phyloP scores from a whole-genome alignment of 768 basidiomycete genomes.

The Suillus lakei region DNA sequence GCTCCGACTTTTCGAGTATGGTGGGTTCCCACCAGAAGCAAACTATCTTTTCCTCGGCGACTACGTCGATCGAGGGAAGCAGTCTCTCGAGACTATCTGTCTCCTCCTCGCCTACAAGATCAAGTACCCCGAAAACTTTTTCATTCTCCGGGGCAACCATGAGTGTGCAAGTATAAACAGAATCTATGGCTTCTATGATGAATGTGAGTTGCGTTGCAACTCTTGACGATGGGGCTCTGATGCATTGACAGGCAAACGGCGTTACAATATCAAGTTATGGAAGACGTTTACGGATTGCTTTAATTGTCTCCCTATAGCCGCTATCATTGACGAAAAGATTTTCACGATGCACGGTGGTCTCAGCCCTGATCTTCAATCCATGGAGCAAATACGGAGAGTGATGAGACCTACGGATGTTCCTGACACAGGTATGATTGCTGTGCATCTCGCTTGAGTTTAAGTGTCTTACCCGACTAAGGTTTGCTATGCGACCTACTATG shows the following conservation, averaged over 20 bases:
- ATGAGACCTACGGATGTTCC: slow-evolving; percentile 99
- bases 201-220: slow-evolving; percentile 68
- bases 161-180: slow-evolving; percentile 99
- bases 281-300: slow-evolving; percentile 99
- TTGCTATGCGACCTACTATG: slow-evolving; percentile 95
- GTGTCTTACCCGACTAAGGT: slow-evolving; percentile 48
- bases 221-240: slow-evolving; percentile 16
- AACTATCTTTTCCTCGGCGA: slow-evolving; percentile 99
- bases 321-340: slow-evolving; percentile 99
- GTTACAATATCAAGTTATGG: slow-evolving; percentile 99
- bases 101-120: slow-evolving; percentile 99
- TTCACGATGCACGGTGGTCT: slow-evolving; percentile 99
- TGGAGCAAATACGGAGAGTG: slow-evolving; percentile 99
- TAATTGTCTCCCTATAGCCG: slow-evolving; percentile 98
- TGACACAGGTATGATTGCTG: slow-evolving; percentile 76
- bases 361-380: slow-evolving; percentile 96
- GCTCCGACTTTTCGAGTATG: slow-evolving; percentile 96
- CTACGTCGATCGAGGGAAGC: slow-evolving; percentile 99
- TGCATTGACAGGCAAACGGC: slow-evolving; percentile 82
- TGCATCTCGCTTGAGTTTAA: slow-evolving; percentile 1
- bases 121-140: slow-evolving; percentile 99
- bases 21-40: slow-evolving; percentile 99
- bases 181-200: slow-evolving; percentile 99
- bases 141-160: slow-evolving; percentile 98
- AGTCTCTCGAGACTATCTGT: slow-evolving; percentile 99